Evolutionary conservation across 768 basidiomycete species (phyloP).

Genomic region (Tricholoma sp.): DNA sequence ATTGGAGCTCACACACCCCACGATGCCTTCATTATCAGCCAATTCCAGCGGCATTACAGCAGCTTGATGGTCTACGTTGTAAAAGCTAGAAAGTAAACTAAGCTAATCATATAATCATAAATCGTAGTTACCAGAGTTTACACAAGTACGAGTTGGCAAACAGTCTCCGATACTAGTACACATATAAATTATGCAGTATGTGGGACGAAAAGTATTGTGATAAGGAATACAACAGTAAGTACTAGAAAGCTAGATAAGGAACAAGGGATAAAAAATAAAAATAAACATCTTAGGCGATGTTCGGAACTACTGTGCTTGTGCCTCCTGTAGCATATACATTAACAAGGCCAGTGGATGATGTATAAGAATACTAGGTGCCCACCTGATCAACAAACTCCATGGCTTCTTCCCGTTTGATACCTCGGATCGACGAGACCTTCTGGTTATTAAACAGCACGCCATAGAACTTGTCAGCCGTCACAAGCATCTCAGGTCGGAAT

Average conservation of each 20-base stretch:
- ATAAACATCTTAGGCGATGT: background rate
- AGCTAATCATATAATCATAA: too few species aligned
- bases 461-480: conserved; percentile 94
- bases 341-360: background rate
- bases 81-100: too few species aligned
- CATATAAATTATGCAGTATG: too few species aligned
- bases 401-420: conserved; percentile 87
- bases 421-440: conserved; percentile 86
- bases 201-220: too few species aligned
- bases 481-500: conserved; percentile 96
- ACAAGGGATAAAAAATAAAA: background rate
- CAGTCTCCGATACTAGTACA: too few species aligned
- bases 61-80: too few species aligned
- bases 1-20: too few species aligned
- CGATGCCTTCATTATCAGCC: too few species aligned
- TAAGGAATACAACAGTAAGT: too few species aligned
- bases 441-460: conserved; percentile 96
- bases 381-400: conserved; percentile 93
- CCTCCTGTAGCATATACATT: conserved; percentile 14
- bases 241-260: background rate
- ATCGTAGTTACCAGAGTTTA: too few species aligned
- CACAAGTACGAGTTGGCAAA: too few species aligned
- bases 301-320: conserved; percentile 21
- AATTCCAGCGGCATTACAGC: too few species aligned
- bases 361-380: conserved; percentile 11